These are phyloP conservation scores for Tricholoma terreum DNA, from an alignment of 768 basidiomycete genomes.

Conservation along the genomic window DNA sequence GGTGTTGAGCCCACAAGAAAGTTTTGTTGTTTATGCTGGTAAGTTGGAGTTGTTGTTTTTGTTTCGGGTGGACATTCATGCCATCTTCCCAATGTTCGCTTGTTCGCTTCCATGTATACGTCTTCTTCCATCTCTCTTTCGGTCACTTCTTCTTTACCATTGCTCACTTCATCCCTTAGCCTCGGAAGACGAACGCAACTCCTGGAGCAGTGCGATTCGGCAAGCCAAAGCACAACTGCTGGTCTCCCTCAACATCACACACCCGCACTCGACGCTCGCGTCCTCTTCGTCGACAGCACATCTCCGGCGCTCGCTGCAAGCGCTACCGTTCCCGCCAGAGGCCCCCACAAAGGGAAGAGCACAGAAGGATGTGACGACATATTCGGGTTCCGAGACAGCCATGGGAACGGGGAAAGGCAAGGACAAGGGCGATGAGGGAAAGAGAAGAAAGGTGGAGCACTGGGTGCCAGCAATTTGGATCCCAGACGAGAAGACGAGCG, in stretches of 20 bases:
- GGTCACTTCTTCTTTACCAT: not conserved
- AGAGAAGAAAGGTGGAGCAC: constrained; percentile 62
- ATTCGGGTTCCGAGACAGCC: too few relatives aligned
- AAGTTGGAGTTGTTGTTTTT: constrained; percentile 13
- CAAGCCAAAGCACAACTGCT: constrained; percentile 69
- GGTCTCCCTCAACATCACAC: constrained; percentile 63
- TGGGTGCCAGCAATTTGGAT: constrained; percentile 94
- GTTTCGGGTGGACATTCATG: too few relatives aligned
- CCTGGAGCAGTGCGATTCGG: constrained; percentile 67
- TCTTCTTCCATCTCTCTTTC: not conserved
- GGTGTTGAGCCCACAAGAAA: constrained; percentile 71
- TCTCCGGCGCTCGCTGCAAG: constrained; percentile 68
- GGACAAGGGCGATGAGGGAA: constrained; percentile 23
- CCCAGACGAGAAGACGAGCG: constrained; percentile 77
- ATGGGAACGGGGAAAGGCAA: constrained; percentile 8
- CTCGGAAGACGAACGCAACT: constrained; percentile 53
- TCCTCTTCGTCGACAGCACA: constrained; percentile 76
- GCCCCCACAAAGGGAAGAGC: constrained; percentile 13
- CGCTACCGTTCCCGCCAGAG: constrained; percentile 60
- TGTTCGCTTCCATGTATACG: too few relatives aligned
- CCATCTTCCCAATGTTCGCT: too few relatives aligned
- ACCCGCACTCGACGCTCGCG: constrained; percentile 79
- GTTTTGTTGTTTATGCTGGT: constrained; percentile 75
- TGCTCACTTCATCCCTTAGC: constrained; percentile 29
- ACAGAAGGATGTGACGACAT: too few relatives aligned